Base-by-base conservation (phyloP, 225 moss, liverwort and hornwort species). In the Ulota crispa region DNA sequence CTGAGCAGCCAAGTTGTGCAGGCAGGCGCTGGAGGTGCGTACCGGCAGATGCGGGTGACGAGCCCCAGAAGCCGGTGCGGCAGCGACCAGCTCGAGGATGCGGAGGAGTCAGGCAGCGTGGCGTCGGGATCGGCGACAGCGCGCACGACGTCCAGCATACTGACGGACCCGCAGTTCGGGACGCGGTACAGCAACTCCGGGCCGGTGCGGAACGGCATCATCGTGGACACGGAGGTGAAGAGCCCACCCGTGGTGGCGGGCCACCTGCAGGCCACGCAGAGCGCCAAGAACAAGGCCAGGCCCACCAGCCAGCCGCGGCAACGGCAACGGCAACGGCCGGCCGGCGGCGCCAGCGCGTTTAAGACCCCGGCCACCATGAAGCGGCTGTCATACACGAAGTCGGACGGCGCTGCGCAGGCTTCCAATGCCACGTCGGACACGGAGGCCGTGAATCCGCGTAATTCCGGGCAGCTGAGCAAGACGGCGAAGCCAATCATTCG, bases 201-300 rank as follows among this genome's bases (percentile, higher is more conserved):
- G 39, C 94, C 97, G 42, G 88, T 93, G 15, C 80, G 94, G 60
- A 95, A 93, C 56, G 86, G 94, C 9, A 75, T 89, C 70, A 90
- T 95, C 10, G 73, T 92, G 78, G 98, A 95, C 72, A 86, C 93
- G 37, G 92, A 99, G 82, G 94, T 89, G 43, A 84, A 76, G 83
- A 77, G 81, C 30, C 83, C 85, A 4, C 27, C 86, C 5, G 80
- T 78, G 45, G 56, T 87, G 39, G 80, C 80, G 23, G 87, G 90
- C 23, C 93, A 95, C 88, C 80, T 98, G 91, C 93, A 92, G 39
- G 89, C 87, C 11, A 95, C 95, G 6, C 94, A 93, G 66, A 92
- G 91, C 60, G 91, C 88, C 8, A 93, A 91, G 80, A 94, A 94
- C 83, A 98, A 95, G 83, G 89, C 83, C 6, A 84, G 95, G 56